Evolutionary conservation across 2,329 filamentous ascomycete species (phyloP).

Genomic region (Spiromastix sp.): DNA sequence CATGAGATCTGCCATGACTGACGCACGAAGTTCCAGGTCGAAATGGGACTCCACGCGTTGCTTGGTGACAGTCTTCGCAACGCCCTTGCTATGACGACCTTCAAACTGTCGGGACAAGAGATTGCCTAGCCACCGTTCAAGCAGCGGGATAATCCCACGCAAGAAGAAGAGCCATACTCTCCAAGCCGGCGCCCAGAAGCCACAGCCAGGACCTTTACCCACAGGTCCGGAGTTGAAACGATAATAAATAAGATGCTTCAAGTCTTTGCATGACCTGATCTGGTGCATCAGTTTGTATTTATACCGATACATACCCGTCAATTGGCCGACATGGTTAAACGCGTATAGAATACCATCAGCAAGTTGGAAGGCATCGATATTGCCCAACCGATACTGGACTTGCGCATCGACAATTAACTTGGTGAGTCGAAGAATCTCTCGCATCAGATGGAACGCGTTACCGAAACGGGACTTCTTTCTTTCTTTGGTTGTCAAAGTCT

Average conservation of each 20-base stretch:
- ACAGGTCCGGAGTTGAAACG: slow-evolving; percentile 96
- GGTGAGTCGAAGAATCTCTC: slow-evolving; percentile 88
- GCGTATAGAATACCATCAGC: slow-evolving; percentile 98
- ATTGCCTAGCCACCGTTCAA: slow-evolving; percentile 96
- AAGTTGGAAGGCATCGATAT: slow-evolving; percentile 97
- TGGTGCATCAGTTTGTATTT: slow-evolving; percentile 99
- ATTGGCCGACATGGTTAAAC: slow-evolving; percentile 96
- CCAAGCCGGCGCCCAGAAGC: slow-evolving; percentile 99
- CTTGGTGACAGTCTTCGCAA: slow-evolving; percentile 98
- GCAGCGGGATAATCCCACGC: slow-evolving; percentile 90
- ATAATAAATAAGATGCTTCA: slow-evolving; percentile 99
- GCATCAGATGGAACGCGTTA: slow-evolving; percentile 98
- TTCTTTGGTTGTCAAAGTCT: slow-evolving; percentile 96
- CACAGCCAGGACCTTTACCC: slow-evolving; percentile 93
- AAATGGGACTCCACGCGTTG: slow-evolving; percentile 98
- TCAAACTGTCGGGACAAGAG: slow-evolving; percentile 95
- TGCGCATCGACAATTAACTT: slow-evolving; percentile 98
- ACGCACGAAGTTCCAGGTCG: slow-evolving; percentile 90
- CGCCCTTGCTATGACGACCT: slow-evolving; percentile 95
- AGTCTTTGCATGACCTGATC: slow-evolving; percentile 95
- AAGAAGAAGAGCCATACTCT: slow-evolving; percentile 99
- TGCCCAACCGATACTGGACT: slow-evolving; percentile 92
- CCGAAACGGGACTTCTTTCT: slow-evolving; percentile 98
- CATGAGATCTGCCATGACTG: slow-evolving; percentile 98
- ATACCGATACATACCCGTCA: slow-evolving; percentile 99